phyloP scores from a whole-genome alignment of 768 basidiomycete genomes.

The Tephrocybe rancida region DNA sequence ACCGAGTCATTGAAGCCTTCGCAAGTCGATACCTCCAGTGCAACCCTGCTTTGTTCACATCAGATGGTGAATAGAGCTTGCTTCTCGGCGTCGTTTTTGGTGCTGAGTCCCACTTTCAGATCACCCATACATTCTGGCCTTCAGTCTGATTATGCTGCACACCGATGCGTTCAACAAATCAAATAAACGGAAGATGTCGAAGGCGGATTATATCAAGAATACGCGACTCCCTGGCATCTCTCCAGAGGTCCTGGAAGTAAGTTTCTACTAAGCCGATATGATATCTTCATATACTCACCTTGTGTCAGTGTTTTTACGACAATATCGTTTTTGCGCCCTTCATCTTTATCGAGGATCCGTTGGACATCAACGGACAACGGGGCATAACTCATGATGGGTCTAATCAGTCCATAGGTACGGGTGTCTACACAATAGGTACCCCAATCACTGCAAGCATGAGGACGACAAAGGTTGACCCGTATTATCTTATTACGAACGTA shows the following conservation, averaged over 20 bases:
- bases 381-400: conserved; percentile 46
- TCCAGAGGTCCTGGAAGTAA: conserved; percentile 84
- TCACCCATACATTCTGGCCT: conserved; percentile 93
- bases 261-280: conserved; percentile 21
- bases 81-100: background rate
- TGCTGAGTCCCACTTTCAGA: conserved; percentile 45
- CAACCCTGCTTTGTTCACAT: conserved; percentile 79
- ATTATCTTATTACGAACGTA: conserved; percentile 86
- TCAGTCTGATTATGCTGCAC: conserved; percentile 98
- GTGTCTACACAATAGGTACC: conserved; percentile 16
- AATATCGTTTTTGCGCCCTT: conserved; percentile 97
- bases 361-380: conserved; percentile 65
- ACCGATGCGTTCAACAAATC: conserved; percentile 98
- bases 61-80: conserved; percentile 57
- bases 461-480: conserved; percentile 82
- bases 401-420: conserved; percentile 7
- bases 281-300: conserved; percentile 2
- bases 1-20: conserved; percentile 96
- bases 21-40: conserved; percentile 81
- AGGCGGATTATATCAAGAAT: conserved; percentile 92
- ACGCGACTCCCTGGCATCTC: conserved; percentile 84
- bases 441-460: conserved; percentile 41
- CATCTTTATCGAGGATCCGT: conserved; percentile 92
- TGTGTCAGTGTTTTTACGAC: conserved; percentile 85
- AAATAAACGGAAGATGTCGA: conserved; percentile 97